Evolutionary conservation across 345 rosid species (phyloP).

Genomic region (Salix caprea): DNA sequence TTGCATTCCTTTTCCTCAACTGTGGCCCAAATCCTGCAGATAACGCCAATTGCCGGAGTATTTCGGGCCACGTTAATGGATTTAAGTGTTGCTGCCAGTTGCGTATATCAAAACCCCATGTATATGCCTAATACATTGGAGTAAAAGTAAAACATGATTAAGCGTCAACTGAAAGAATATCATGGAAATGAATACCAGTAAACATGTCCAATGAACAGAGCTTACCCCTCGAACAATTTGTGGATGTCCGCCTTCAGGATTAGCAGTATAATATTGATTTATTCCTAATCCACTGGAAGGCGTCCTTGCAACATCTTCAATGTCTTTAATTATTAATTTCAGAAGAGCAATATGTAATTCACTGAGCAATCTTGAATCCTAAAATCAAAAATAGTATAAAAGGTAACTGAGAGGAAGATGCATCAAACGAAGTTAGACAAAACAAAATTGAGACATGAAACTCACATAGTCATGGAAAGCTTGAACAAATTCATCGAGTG

Average conservation of each 20-base stretch:
- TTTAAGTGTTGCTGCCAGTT: conserved; percentile 90
- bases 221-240: conserved; percentile 95
- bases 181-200: conserved; percentile 2
- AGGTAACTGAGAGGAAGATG: conserved; percentile 9
- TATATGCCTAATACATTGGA: conserved; percentile 63
- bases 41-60: conserved; percentile 83
- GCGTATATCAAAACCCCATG: conserved; percentile 95
- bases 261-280: conserved; percentile 70
- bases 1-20: conserved; percentile 53
- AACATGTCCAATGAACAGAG: conserved; percentile 8
- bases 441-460: background rate
- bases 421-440: conserved; percentile 1
- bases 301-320: conserved; percentile 91
- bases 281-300: conserved; percentile 76
- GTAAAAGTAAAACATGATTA: conserved; percentile 1
- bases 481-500: conserved; percentile 94
- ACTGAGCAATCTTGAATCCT: conserved; percentile 96
- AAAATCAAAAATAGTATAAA: conserved; percentile 22
- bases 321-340: conserved; percentile 71
- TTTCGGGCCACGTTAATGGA: conserved; percentile 93
- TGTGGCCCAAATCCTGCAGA: conserved; percentile 90
- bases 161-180: conserved; percentile 16
- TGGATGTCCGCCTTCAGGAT: conserved; percentile 98
- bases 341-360: conserved; percentile 88
- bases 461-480: conserved; percentile 95